phyloP scores from a whole-genome alignment of 257 asterid species.

The Lithospermum erythrorhizon region DNA sequence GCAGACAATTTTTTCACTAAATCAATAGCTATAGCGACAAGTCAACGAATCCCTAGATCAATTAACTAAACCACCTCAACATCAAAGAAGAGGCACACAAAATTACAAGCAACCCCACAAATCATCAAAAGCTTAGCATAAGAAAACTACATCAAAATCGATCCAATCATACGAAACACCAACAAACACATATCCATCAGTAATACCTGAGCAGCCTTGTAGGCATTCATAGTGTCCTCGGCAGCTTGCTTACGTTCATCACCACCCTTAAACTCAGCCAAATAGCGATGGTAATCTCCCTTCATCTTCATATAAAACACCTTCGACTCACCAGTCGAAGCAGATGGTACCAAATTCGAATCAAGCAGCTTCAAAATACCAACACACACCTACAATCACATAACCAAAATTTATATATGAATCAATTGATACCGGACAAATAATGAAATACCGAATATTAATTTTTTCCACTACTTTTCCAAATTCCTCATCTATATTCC shows the following conservation, averaged over 20 bases:
- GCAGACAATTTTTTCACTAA: too few relatives aligned
- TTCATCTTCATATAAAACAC: conserved; percentile 88
- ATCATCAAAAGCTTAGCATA: background rate
- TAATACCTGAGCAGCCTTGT: conserved; percentile 77
- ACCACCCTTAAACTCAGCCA: conserved; percentile 75
- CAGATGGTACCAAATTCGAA: background rate
- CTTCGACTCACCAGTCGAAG: conserved; percentile 53
- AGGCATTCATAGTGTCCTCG: conserved; percentile 78
- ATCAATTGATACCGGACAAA: too few relatives aligned
- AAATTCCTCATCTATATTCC: too few relatives aligned
- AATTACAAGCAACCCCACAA: background rate
- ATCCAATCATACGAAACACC: background rate
- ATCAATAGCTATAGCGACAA: too few relatives aligned
- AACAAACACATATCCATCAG: too few relatives aligned
- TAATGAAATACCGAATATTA: too few relatives aligned
- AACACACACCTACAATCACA: conserved; percentile 35
- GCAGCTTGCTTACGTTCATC: conserved; percentile 80
- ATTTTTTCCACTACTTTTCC: too few relatives aligned
- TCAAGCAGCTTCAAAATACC: conserved; percentile 81
- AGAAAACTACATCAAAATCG: background rate
- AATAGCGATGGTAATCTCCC: conserved; percentile 75
- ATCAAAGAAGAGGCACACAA: background rate
- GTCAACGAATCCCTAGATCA: too few relatives aligned
- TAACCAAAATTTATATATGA: too few relatives aligned
- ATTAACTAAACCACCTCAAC: background rate